These are phyloP conservation scores for Bonia amplexicaulis DNA, from an alignment of 176 grass and related monocot species.

Conservation along the genomic window DNA sequence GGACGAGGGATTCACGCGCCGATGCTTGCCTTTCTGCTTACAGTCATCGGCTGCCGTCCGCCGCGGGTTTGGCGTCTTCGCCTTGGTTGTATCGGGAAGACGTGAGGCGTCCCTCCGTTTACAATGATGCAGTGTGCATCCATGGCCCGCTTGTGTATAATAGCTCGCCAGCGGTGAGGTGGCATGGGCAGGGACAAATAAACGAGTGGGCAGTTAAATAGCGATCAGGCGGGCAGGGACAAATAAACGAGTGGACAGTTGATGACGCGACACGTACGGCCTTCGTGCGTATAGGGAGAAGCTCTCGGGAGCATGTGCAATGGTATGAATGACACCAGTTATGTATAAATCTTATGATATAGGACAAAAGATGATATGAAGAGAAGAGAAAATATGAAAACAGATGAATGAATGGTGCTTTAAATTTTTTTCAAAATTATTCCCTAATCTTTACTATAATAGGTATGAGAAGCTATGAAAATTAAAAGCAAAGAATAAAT, in stretches of 20 bases:
- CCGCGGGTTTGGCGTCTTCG: not conserved
- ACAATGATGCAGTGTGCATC: not conserved
- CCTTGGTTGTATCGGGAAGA: not conserved
- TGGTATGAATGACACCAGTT: no score
- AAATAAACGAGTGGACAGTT: not conserved
- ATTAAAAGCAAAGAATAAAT: no score
- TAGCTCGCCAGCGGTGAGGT: not conserved
- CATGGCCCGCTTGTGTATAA: not conserved
- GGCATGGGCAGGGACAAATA: not conserved
- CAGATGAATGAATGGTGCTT: no score
- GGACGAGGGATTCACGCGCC: not conserved
- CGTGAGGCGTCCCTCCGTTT: not conserved
- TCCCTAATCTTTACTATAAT: no score
- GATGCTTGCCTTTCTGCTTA: not conserved
- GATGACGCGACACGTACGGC: not conserved
- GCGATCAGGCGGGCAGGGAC: not conserved
- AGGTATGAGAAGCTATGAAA: no score
- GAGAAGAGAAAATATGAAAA: no score
- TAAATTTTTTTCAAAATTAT: no score
- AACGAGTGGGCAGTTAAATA: not conserved
- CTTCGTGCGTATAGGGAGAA: not conserved
- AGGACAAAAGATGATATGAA: no score
- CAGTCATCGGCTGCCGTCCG: conserved; percentile 2
- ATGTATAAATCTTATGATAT: no score
- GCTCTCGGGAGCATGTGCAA: no score